Base-by-base conservation (phyloP, 2,329 filamentous ascomycete genomes). In the Cadophora sp. region DNA sequence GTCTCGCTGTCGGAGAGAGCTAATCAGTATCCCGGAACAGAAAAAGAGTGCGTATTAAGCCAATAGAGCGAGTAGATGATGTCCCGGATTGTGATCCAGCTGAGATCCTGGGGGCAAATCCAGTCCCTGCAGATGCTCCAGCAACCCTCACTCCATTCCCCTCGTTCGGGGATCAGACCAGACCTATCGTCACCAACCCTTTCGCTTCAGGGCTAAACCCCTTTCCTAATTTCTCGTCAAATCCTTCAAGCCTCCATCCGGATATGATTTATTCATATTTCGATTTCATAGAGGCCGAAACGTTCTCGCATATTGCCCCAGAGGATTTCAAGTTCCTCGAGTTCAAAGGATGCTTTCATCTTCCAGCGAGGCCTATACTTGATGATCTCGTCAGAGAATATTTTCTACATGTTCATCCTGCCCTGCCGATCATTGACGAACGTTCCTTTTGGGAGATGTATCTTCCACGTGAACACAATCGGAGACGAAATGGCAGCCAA, bases 341-440 rank as follows among this genome's bases (percentile, higher is more conserved):
- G 27, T 45, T 62, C 24, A 62, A 67, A 56, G 68, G 68, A 5
- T 69, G 68, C 16, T 69, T 69, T n/a, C 65, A 67, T 84, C 71
- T 83, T 80, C 48, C 82, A 83, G 69, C 78, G 80, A 66, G 83
- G 82, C 3, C 77, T 79, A 39, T 83, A 83, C 8, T 85, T 81
- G 80, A 84, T 61, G 81, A 83, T 59, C 84, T 86, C 66, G 77
- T 85, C 4, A 79, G 81, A 70, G 80, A 83, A 59, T 83, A 82
- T 68, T 83, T 83, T 64, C 73, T 83, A 14, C 81, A 83, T 62
- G 80, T 83, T n/a, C 82, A 83, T 64, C 81, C 81, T 1, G 70
- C 82, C 36, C 73, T 83, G 36, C 81, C 81, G 0, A 72, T 83
- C 24, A 68, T 83, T 33, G 79, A 82, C 59, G 81, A 85, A 71